Evolutionary conservation across 371 early-diverging fungal genomes (phyloP).

Genomic region (Mucor mucedo): DNA sequence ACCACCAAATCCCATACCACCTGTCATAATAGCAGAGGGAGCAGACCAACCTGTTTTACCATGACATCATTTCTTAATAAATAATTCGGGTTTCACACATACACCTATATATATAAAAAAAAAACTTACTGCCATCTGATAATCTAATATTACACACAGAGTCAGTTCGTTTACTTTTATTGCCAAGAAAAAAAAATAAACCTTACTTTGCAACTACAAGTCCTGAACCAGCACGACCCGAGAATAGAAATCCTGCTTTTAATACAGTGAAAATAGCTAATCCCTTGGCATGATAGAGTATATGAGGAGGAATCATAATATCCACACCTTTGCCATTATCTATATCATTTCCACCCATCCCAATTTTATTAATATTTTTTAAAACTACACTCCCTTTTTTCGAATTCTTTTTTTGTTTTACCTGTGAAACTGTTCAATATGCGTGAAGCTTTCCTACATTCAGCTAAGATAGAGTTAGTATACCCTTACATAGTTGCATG

Average conservation of each 20-base stretch:
- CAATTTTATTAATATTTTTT: background rate
- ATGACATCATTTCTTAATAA: background rate
- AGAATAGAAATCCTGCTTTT: constrained; percentile 89
- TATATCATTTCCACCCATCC: background rate
- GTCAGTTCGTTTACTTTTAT: background rate
- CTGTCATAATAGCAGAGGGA: constrained; percentile 63
- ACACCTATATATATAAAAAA: too few relatives aligned
- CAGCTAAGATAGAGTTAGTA: constrained; percentile 21
- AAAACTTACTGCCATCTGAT: constrained; percentile 42
- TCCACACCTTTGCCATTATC: constrained; percentile 57
- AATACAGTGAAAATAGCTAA: constrained; percentile 85
- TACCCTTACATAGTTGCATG: too few relatives aligned
- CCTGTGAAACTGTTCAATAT: constrained; percentile 63
- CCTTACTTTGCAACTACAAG: constrained; percentile 73
- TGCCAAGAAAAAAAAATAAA: background rate
- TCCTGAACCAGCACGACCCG: constrained; percentile 82
- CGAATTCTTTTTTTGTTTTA: constrained; percentile 19
- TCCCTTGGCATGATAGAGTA: constrained; percentile 74
- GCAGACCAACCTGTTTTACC: constrained; percentile 54
- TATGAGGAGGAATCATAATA: constrained; percentile 63
- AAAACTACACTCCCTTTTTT: background rate
- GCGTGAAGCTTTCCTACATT: constrained; percentile 64
- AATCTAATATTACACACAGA: constrained; percentile 20
- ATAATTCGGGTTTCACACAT: background rate
- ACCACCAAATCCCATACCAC: constrained; percentile 76